Evolutionary conservation across 1,284 basidiomycete genomes (phyloP), one percentile per base, ranked within the genome.

Genomic region (Lentinus polychrous): DNA sequence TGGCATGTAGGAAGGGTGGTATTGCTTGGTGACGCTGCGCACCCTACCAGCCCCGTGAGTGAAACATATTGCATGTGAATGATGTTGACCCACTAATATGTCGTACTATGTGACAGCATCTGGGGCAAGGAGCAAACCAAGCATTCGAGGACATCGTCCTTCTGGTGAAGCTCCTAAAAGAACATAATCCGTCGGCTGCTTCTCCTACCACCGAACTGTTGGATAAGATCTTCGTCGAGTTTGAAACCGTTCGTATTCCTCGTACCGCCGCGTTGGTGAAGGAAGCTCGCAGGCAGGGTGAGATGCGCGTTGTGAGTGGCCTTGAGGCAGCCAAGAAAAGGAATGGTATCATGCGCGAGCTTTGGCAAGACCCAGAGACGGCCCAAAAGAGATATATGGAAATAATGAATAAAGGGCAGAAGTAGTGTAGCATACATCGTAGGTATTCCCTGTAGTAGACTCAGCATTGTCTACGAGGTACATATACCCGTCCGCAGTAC

Each of bases 111-210:
- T 10, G 10, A 27, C 27, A 75, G 72, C 73, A 75, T 54, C 65
- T 76, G 15, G 73, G 73, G 1, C 74, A 75, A 60, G 73, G 73
- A 20, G 72, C 74, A 5, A 75, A 74, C 53, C 73, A 74, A 54
- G 69, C 73, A 0, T 67, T 74, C 49, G 72, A 74, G 51, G 74
- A 75, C 54, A 57, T 70, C 38, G 70, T 68, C 46, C 64, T 67
- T 49, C 61, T 76, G 17, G 60, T 66, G 11, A 62, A 62, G 2
- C 60, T 69, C 5, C 63, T 75, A 4, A 45, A 54, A 18, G 56
- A 66, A 43, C 54, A 70, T 55, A 68, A 71, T 50, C 60, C 67
- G 0, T 51, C 57, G 6, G 55, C 57, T 1, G 37, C 34, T 14
- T 14, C 57, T n/a, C 69, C 64, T 1, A 59, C 66, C 4, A 66